Evolutionary conservation across 2,329 filamentous ascomycete genomes (phyloP).

Genomic region (Aspergillus pseudoterreus): DNA sequence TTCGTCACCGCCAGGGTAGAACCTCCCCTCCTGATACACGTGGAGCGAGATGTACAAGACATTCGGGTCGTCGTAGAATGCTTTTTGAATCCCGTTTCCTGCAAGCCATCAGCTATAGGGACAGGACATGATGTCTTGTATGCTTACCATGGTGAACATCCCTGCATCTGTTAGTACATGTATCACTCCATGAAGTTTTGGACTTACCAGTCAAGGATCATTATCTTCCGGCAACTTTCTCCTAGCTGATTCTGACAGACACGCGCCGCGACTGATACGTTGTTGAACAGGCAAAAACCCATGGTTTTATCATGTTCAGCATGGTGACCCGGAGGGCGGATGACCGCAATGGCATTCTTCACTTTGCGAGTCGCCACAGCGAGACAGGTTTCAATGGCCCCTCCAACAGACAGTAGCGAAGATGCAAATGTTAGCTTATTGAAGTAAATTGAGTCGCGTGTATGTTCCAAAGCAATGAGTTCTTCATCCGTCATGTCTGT

Average conservation of each 20-base stretch:
- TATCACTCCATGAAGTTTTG: not conserved
- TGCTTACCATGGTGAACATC: slow-evolving; percentile 62
- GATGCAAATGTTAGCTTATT: slow-evolving; percentile 78
- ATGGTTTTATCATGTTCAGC: slow-evolving; percentile 82
- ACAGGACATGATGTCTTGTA: not conserved
- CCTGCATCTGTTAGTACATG: slow-evolving; percentile 37
- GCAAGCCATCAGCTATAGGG: slow-evolving; percentile 11
- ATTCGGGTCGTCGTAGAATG: slow-evolving; percentile 92
- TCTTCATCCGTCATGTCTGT: slow-evolving; percentile 53
- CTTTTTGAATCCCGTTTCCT: slow-evolving; percentile 93
- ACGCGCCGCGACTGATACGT: slow-evolving; percentile 87
- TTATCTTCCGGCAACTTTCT: slow-evolving; percentile 75
- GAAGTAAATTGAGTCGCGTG: slow-evolving; percentile 75
- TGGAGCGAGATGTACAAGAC: slow-evolving; percentile 94
- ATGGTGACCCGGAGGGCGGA: slow-evolving; percentile 91
- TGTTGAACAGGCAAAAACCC: slow-evolving; percentile 98
- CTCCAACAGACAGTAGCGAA: slow-evolving; percentile 79
- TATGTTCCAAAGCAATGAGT: slow-evolving; percentile 65
- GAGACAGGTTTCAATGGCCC: slow-evolving; percentile 92
- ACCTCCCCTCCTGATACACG: slow-evolving; percentile 76
- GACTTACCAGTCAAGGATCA: slow-evolving; percentile 90
- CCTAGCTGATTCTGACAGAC: slow-evolving; percentile 81
- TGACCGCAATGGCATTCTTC: slow-evolving; percentile 93
- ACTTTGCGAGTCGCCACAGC: slow-evolving; percentile 79
- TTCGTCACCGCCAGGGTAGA: slow-evolving; percentile 69